Evolutionary conservation across 768 basidiomycete genomes (phyloP).

Genomic region (Lentinula sp.): DNA sequence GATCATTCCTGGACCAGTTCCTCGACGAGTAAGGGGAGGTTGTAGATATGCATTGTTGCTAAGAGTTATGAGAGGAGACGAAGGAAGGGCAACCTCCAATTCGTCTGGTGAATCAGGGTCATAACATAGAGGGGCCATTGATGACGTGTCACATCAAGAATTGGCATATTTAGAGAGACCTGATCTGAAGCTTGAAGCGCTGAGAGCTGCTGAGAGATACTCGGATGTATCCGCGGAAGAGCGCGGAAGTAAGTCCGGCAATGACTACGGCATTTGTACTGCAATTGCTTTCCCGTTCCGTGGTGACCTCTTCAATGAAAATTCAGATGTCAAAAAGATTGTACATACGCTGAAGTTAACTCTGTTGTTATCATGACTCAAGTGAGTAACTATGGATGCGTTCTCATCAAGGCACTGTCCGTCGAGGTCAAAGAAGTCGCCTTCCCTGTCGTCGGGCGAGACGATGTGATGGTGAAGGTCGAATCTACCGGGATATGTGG

Average conservation of each 20-base stretch:
- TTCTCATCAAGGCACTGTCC: constrained; percentile 8
- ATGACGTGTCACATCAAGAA: neutral
- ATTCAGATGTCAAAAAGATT: neutral
- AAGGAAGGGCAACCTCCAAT: constrained; percentile 34
- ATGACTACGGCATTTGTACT: neutral
- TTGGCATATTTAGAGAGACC: too few relatives aligned
- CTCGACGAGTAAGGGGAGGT: constrained; percentile 41
- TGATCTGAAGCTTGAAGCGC: too few relatives aligned
- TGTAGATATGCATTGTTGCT: constrained; percentile 31
- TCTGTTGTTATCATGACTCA: neutral
- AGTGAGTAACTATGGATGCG: constrained; percentile 7
- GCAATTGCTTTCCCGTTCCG: too few relatives aligned
- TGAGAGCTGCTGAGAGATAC: too few relatives aligned
- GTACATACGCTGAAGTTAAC: neutral
- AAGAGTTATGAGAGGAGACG: constrained; percentile 27
- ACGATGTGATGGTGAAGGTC: constrained; percentile 14
- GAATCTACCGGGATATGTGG: constrained; percentile 15
- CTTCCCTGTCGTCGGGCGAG: constrained; percentile 5
- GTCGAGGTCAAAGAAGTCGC: constrained; percentile 11
- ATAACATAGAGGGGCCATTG: constrained; percentile 20
- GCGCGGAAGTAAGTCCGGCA: neutral
- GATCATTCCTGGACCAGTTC: constrained; percentile 42
- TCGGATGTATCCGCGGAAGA: neutral
- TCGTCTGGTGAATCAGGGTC: constrained; percentile 34
- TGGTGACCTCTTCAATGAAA: neutral